These are phyloP conservation scores for Conoideocrella luteorostrata DNA, from an alignment of 2,329 filamentous ascomycete species.

Conservation along the genomic window DNA sequence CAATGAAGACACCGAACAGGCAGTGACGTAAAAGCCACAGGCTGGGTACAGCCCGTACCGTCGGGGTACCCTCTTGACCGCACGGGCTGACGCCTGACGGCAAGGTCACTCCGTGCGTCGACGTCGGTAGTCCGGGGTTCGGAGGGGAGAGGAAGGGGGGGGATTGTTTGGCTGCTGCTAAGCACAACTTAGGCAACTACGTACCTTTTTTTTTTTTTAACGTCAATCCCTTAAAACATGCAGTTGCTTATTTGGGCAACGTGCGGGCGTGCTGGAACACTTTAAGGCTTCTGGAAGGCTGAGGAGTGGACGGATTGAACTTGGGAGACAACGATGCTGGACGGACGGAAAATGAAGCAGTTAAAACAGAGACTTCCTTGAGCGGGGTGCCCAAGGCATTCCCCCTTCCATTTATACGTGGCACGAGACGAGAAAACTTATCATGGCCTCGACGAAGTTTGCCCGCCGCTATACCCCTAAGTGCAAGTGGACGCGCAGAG, in stretches of 20 bases:
- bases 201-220: too few species aligned
- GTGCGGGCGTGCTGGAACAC: background rate
- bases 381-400: conserved; percentile 5
- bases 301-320: background rate
- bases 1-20: too few species aligned
- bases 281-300: conserved; percentile 5
- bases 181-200: too few species aligned
- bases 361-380: background rate
- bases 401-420: conserved; percentile 8
- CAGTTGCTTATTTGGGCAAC: conserved; percentile 9
- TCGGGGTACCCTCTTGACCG: background rate
- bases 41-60: background rate
- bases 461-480: conserved; percentile 46
- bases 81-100: background rate
- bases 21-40: too few species aligned
- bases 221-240: too few species aligned
- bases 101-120: background rate
- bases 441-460: conserved; percentile 7
- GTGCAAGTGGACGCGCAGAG: conserved; percentile 44
- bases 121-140: too few species aligned
- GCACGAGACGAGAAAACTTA: conserved; percentile 6
- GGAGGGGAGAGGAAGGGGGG: too few species aligned
- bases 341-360: background rate
- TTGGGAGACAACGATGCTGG: background rate
- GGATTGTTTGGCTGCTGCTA: too few species aligned